Evolutionary conservation across 768 basidiomycete genomes (phyloP), one percentile per base, ranked within the genome.

Genomic region (Crucibulum laeve): DNA sequence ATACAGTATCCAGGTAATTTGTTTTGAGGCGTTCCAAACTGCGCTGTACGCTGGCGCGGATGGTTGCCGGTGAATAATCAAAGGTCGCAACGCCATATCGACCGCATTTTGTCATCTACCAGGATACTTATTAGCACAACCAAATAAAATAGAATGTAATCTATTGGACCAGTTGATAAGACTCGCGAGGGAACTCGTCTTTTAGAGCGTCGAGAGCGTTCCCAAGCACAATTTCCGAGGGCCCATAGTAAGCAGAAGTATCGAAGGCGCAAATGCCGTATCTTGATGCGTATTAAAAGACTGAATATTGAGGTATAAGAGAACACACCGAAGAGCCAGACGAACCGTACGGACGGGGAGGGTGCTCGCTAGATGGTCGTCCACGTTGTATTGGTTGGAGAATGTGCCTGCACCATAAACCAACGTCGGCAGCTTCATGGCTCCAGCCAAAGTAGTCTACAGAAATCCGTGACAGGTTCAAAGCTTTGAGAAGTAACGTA

Each of bases 41-140:
- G 45, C 77, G 77, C 38, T 69, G 59, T 14, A 94, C 75, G 48
- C 82, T 84, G 17, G 71, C 68, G 14, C 84, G 79, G 42, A 94
- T 77, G 25, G 73, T 78, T 4, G 57, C 50, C 1, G 87, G 84
- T 1, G 76, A 69, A 62, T 92, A 93, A 61, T 94, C 87, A 51
- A 92, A 92, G 33, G 71, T 67, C 1, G 67, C 62, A 14, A 54
- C 55, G 5, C 86, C 88, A 55, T 84, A 88, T 25, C 91, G 76
- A 18, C 91, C 91, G 47, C 86, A 87, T 59, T 94, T 94, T 7
- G 89, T 90, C 68, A 91, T 83, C 88, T 91, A 44, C 2, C 1
- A 14, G 30, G 26, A 13, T 38, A 32, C 38, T 38, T 41, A 24
- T 25, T 32, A 26, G 41, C 37, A 25, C 14, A 24, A 15, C 21